A percentile compares a stretch with the other conserved stretches of the same genome.
Conservation (phyloP, 2,329 filamentous ascomycete genomes). For the Stylonectria norvegica region DNA sequence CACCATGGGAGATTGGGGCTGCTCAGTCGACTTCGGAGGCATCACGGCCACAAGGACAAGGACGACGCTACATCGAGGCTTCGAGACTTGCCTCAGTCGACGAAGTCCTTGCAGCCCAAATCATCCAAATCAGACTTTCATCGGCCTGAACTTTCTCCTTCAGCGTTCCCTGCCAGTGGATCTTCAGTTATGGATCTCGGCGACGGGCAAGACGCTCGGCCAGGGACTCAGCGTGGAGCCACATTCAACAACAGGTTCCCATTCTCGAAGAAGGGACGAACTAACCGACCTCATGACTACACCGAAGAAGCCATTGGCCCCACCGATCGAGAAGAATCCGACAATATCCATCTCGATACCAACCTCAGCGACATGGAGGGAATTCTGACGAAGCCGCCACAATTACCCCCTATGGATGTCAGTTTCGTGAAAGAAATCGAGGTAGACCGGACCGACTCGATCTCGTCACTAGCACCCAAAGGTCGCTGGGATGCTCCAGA, state of each 20-base stretch:
- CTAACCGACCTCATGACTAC: conserved; percentile 47
- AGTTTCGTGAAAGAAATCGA: conserved; percentile 46
- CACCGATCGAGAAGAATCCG: conserved; percentile 56
- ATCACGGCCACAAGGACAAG: conserved; percentile 54
- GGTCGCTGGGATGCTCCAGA: conserved; percentile 90
- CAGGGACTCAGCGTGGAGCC: conserved; percentile 36
- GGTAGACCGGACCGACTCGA: conserved; percentile 38
- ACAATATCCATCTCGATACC: conserved; percentile 76
- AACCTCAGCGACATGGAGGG: conserved; percentile 89
- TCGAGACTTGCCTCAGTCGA: conserved; percentile 50
- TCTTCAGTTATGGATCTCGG: conserved; percentile 27
- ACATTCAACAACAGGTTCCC: conserved; percentile 63
- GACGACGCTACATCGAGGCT: conserved; percentile 36
- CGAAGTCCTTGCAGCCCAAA: conserved; percentile 50
- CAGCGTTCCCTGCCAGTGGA: conserved; percentile 33
- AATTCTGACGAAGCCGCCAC: conserved; percentile 70
- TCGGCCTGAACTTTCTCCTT: conserved; percentile 38
- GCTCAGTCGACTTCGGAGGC: conserved; percentile 47
- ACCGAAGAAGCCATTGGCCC: conserved; percentile 58
- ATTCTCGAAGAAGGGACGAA: conserved; percentile 55
- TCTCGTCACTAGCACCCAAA: conserved; percentile 35
- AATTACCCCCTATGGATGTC: conserved; percentile 68
- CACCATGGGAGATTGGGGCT: conserved; percentile 51
- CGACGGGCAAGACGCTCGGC: conserved; percentile 31
- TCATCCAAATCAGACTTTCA: conserved; percentile 47